phyloP scores from a whole-genome alignment of 2,329 filamentous ascomycete species.

The Fusarium ambrosium region DNA sequence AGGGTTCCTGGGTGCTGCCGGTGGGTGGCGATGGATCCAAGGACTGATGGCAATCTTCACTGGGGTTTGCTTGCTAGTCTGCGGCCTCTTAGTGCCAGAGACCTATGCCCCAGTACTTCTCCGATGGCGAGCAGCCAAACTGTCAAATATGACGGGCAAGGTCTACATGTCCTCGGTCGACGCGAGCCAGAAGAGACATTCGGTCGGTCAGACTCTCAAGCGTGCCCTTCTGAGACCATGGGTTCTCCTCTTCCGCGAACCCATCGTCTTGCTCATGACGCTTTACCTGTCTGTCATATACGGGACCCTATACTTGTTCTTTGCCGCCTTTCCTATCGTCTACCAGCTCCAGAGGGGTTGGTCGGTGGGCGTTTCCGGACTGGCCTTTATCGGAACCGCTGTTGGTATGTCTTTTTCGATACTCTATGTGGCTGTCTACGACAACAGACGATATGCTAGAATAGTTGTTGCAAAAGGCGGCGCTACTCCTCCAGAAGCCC shows the following conservation, averaged over 20 bases:
- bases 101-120: constrained; percentile 86
- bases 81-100: constrained; percentile 85
- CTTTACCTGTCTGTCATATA: constrained; percentile 86
- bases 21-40: constrained; percentile 84
- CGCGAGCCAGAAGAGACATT: constrained; percentile 6
- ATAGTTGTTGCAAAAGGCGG: constrained; percentile 25
- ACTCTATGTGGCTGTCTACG: constrained; percentile 30
- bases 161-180: constrained; percentile 27
- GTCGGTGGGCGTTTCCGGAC: constrained; percentile 34
- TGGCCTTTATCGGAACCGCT: constrained; percentile 39
- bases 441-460: constrained; percentile 29
- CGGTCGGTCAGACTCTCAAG: constrained; percentile 61
- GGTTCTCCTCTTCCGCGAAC: constrained; percentile 78
- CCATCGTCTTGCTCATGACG: constrained; percentile 83
- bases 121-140: constrained; percentile 30
- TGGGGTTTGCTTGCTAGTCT: constrained; percentile 75
- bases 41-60: constrained; percentile 82
- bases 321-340: constrained; percentile 74
- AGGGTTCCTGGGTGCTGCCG: constrained; percentile 76
- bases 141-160: constrained; percentile 36
- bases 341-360: constrained; percentile 64
- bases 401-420: constrained; percentile 31
- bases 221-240: constrained; percentile 80
- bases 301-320: constrained; percentile 79
- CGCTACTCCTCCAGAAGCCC: constrained; percentile 33